phyloP scores from a whole-genome alignment of 1,284 basidiomycete species.

The Trichosporon faecale region DNA sequence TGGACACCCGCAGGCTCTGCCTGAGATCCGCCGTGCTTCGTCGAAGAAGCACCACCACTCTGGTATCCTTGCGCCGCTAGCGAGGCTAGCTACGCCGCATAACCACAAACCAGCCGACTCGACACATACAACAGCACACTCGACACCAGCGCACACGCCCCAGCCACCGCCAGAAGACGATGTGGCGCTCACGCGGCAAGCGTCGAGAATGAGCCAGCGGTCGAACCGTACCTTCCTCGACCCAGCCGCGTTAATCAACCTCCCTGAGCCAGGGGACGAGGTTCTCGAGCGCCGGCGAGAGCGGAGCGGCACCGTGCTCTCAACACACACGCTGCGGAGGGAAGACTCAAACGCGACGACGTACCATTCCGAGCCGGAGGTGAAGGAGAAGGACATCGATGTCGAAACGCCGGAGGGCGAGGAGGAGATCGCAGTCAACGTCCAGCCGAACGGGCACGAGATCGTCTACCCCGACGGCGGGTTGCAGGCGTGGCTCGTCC shows the following conservation, averaged over 20 bases:
- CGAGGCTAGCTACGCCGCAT: background rate
- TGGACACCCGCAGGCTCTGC: background rate
- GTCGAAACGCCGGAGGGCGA: constrained; percentile 13
- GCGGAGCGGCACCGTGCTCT: constrained; percentile 15
- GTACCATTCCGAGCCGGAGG: background rate
- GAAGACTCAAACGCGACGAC: background rate
- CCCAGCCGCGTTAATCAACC: constrained; percentile 18
- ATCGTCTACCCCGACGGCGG: constrained; percentile 34
- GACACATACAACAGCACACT: background rate
- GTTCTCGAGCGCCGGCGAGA: constrained; percentile 19
- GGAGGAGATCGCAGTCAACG: constrained; percentile 26
- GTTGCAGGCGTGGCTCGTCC: constrained; percentile 32
- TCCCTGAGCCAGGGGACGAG: constrained; percentile 20
- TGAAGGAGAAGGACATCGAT: constrained; percentile 12
- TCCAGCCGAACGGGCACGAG: constrained; percentile 25
- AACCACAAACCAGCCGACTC: background rate
- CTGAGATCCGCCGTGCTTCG: background rate
- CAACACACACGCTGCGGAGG: background rate
- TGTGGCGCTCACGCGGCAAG: constrained; percentile 19
- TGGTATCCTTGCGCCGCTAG: background rate
- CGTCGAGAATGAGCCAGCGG: constrained; percentile 21
- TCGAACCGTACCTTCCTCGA: constrained; percentile 25
- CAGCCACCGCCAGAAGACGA: background rate
- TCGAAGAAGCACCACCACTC: background rate
- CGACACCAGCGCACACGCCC: background rate